Conservation (phyloP, 129 eudicot species). For the Sambucus nigra region DNA sequence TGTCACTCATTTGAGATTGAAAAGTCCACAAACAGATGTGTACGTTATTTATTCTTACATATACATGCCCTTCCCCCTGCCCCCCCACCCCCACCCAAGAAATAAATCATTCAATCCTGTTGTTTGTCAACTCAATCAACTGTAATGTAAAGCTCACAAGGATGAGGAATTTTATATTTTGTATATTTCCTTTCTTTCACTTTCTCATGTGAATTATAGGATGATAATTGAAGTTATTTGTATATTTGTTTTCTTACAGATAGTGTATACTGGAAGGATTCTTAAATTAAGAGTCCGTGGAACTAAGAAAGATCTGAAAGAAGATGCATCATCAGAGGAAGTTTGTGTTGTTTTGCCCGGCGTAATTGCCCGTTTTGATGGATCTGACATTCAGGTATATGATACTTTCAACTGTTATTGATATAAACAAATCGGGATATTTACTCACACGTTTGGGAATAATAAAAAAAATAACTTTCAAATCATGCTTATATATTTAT, state of each 20-base stretch:
- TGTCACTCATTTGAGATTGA: too few species aligned
- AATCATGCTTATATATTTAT: too few species aligned
- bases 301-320: conserved; percentile 62
- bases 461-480: too few species aligned
- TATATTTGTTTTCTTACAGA: conserved; percentile 29
- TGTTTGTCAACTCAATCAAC: too few species aligned
- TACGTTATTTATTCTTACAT: too few species aligned
- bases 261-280: conserved; percentile 73
- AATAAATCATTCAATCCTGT: too few species aligned
- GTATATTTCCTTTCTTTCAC: neutral
- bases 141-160: too few species aligned
- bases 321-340: conserved; percentile 80
- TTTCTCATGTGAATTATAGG: neutral
- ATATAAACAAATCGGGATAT: too few species aligned
- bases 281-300: conserved; percentile 86
- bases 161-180: neutral
- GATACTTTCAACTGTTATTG: too few species aligned
- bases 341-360: conserved; percentile 76
- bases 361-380: conserved; percentile 91
- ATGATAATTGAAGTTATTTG: neutral
- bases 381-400: conserved; percentile 83
- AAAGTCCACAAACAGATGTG: too few species aligned
- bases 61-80: neutral
- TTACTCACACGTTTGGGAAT: too few species aligned
- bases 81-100: neutral